Evolutionary conservation across 2,329 filamentous ascomycete genomes (phyloP).

Genomic region (Neoscytalidium dimidiatum): DNA sequence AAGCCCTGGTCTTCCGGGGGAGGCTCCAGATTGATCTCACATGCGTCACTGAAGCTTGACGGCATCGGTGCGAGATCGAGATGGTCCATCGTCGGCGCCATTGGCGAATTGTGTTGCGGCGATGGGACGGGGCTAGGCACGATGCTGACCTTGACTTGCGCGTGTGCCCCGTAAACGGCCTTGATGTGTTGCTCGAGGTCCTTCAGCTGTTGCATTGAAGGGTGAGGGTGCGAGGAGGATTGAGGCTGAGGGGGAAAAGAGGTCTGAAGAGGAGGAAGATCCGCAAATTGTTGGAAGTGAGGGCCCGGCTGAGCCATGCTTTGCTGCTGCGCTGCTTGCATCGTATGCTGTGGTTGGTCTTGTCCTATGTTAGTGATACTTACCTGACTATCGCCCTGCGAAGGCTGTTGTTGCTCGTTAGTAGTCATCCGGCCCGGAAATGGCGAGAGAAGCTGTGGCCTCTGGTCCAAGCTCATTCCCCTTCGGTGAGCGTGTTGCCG

Average conservation of each 20-base stretch:
- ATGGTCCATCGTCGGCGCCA: conserved; percentile 41
- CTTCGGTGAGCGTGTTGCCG: conserved; percentile 66
- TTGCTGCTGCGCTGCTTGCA: conserved; percentile 91
- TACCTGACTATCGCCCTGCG: conserved; percentile 55
- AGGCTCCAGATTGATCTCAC: conserved; percentile 47
- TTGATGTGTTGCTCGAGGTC: conserved; percentile 47
- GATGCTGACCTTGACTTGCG: conserved; percentile 45
- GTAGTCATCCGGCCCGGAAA: conserved; percentile 42
- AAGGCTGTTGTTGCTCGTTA: conserved; percentile 29
- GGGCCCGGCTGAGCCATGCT: conserved; percentile 77
- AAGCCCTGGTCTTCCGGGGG: conserved; percentile 33
- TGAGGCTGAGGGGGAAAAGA: conserved; percentile 26
- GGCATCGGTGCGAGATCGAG: conserved; percentile 59
- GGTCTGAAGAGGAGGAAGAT: conserved; percentile 10
- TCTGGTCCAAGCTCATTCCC: conserved; percentile 77
- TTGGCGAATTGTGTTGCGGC: conserved; percentile 35
- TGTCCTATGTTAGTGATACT: conserved; percentile 62
- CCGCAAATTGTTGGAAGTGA: conserved; percentile 37
- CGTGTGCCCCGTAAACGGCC: conserved; percentile 44
- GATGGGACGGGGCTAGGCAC: conserved; percentile 59
- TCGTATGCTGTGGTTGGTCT: conserved; percentile 68
- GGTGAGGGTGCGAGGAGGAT: conserved; percentile 35
- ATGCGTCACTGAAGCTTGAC: conserved; percentile 59
- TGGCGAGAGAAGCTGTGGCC: conserved; percentile 54
- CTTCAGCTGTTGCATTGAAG: conserved; percentile 43